Evolutionary conservation across 139 green algal genomes (phyloP).

Genomic region (Limnomonas spitsbergensis): DNA sequence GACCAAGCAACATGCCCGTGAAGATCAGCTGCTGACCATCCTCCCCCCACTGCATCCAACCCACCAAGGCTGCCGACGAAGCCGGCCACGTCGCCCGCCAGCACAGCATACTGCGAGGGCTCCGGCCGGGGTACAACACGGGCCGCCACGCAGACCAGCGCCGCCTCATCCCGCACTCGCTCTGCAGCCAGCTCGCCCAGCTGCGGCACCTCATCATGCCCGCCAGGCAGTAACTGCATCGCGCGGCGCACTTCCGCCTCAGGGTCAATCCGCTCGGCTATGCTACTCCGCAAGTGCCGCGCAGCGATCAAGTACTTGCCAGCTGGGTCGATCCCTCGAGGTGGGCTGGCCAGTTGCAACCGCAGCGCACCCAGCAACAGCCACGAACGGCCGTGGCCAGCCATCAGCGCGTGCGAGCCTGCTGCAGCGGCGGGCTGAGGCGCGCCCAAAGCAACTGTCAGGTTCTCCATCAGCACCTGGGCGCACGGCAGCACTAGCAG

Average conservation of each 20-base stretch:
- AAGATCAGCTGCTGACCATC: no score
- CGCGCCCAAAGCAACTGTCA: background rate
- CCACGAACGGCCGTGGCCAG: conserved; percentile 62
- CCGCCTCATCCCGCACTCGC: background rate
- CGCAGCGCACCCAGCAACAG: conserved; percentile 70
- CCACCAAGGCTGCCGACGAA: conserved; percentile 38
- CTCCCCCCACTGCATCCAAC: no score
- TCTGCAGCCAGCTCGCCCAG: conserved; percentile 31
- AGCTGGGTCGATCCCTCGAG: conserved; percentile 77
- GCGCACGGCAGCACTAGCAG: conserved; percentile 23
- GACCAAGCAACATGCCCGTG: no score
- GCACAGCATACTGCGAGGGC: conserved; percentile 65
- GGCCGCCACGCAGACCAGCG: conserved; percentile 8
- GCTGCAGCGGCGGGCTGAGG: background rate
- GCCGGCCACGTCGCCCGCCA: conserved; percentile 46
- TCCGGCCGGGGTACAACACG: conserved; percentile 61
- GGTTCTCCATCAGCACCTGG: background rate
- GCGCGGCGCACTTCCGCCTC: conserved; percentile 44
- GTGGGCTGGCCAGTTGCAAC: conserved; percentile 74
- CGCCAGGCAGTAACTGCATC: conserved; percentile 58
- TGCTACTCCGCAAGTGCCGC: conserved; percentile 28
- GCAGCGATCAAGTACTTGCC: conserved; percentile 54
- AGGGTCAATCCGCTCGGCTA: conserved; percentile 45
- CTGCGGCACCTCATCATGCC: conserved; percentile 43
- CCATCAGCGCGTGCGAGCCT: conserved; percentile 6